Percentiles rank a stretch among this genome's conserved stretches.
Conservation (phyloP, 805 yeast species). For the Brettanomyces nanus region DNA sequence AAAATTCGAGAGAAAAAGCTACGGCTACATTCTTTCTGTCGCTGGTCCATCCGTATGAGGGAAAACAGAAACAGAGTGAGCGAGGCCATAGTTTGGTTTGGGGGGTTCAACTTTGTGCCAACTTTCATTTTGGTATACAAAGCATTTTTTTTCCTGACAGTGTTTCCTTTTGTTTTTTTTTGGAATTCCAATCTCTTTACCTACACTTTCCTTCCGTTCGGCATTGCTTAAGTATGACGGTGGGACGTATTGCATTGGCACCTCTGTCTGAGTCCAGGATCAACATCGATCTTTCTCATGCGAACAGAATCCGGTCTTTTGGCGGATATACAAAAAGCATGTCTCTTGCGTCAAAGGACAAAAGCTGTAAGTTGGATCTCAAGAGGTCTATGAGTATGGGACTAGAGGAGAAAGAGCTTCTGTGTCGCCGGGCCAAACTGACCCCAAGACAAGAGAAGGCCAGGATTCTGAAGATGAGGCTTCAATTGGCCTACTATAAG, state of each 20-base stretch:
- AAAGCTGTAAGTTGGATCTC: not conserved
- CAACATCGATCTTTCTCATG: not conserved
- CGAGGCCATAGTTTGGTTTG: too few species aligned
- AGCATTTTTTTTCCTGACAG: not conserved
- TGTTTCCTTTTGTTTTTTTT: not conserved
- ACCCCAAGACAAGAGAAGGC: conserved; percentile 28
- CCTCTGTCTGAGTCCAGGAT: conserved; percentile 2
- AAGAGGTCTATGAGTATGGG: conserved; percentile 1
- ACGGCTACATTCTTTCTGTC: too few species aligned
- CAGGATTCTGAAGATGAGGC: conserved; percentile 35
- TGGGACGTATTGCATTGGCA: conserved; percentile 1
- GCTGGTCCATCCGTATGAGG: too few species aligned
- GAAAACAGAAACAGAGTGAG: too few species aligned
- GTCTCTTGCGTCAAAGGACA: not conserved
- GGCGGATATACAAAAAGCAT: not conserved
- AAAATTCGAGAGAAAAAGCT: too few species aligned
- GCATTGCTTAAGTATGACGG: not conserved
- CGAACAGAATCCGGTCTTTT: not conserved
- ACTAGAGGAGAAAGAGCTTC: not conserved
- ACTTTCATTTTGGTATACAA: too few species aligned
- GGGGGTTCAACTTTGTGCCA: too few species aligned
- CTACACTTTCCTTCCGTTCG: not conserved
- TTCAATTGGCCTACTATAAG: conserved; percentile 46
- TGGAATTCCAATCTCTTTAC: not conserved
- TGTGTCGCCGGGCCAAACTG: conserved; percentile 1